Evolutionary conservation across 1,284 basidiomycete genomes (phyloP).

Genomic region (Somion occarium): DNA sequence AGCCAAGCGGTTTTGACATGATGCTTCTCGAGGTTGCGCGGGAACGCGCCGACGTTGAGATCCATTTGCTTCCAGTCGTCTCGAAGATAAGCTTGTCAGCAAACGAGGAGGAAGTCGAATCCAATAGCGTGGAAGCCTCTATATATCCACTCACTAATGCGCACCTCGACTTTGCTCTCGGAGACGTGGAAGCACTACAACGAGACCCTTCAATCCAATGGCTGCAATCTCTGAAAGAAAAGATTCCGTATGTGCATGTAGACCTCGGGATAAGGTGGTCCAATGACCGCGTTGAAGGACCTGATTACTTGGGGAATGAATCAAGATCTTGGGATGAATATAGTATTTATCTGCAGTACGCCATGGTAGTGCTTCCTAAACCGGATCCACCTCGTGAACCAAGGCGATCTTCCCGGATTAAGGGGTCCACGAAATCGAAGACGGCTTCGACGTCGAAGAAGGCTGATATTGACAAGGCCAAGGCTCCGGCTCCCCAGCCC

Average conservation of each 20-base stretch:
- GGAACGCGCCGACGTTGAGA: conserved; percentile 9
- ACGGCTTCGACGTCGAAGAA: too few species aligned
- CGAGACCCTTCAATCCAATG: conserved; percentile 5
- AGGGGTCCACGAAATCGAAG: too few species aligned
- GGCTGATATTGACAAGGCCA: too few species aligned
- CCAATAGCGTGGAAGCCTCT: conserved; percentile 4
- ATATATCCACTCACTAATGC: conserved; percentile 25
- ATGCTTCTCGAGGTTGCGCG: conserved; percentile 17
- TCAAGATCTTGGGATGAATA: conserved; percentile 20
- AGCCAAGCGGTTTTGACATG: conserved; percentile 24
- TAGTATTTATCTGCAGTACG: conserved; percentile 29
- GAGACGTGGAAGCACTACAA: background rate
- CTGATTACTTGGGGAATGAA: conserved; percentile 24
- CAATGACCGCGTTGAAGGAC: conserved; percentile 12
- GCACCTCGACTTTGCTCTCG: conserved; percentile 20
- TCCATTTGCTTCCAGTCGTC: conserved; percentile 25
- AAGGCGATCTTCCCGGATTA: too few species aligned
- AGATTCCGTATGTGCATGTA: conserved; percentile 9
- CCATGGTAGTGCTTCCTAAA: conserved; percentile 17
- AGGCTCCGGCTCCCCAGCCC: too few species aligned
- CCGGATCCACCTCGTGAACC: too few species aligned
- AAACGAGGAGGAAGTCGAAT: conserved; percentile 2
- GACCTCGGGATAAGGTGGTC: conserved; percentile 8
- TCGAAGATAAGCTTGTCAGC: background rate
- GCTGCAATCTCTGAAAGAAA: conserved; percentile 14